phyloP scores from a whole-genome alignment of 306 rosid species.

The Cajanus cajan region DNA sequence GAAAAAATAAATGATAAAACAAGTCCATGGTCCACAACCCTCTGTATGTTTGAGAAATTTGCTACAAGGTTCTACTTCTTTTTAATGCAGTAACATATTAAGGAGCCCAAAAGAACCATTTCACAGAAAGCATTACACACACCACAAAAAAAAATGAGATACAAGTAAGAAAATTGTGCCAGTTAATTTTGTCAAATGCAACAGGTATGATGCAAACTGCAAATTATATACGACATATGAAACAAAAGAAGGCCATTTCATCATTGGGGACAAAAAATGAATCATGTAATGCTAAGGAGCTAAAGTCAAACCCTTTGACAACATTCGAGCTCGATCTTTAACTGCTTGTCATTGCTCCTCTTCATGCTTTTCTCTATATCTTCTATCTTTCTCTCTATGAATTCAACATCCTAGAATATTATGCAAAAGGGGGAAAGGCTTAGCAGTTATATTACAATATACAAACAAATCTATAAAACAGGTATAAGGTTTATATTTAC shows the following conservation, averaged over 20 bases:
- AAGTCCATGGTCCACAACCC: background rate
- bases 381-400: slow-evolving; percentile 75
- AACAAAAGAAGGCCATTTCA: background rate
- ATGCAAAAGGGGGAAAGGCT: slow-evolving; percentile 8
- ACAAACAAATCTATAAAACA: background rate
- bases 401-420: slow-evolving; percentile 73
- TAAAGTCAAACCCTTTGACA: slow-evolving; percentile 67
- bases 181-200: background rate
- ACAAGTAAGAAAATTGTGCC: background rate
- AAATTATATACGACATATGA: slow-evolving; percentile 16
- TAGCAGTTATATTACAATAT: slow-evolving; percentile 9
- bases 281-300: background rate
- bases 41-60: background rate
- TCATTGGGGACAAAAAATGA: background rate
- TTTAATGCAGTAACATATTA: background rate
- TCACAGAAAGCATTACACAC: background rate
- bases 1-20: background rate
- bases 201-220: background rate
- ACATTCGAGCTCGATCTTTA: slow-evolving; percentile 83
- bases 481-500: background rate
- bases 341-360: slow-evolving; percentile 98
- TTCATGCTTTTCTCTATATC: slow-evolving; percentile 98
- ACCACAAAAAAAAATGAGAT: background rate
- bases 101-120: background rate
- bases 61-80: background rate